Conservation (phyloP, 2,329 filamentous ascomycete species). For the Lachnellula hyalina region DNA sequence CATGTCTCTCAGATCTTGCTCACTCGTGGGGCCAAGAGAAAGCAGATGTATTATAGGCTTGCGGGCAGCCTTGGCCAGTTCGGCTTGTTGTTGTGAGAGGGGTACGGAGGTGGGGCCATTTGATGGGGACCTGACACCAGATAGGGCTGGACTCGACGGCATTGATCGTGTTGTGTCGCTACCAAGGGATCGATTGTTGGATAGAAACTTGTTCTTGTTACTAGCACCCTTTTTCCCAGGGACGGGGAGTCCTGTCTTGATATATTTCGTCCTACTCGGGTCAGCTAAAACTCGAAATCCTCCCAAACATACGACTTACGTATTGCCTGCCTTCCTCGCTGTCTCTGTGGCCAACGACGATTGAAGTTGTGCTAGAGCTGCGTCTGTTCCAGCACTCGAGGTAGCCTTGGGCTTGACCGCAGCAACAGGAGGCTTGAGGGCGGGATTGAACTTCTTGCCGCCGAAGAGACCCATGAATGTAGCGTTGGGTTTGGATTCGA, state of each 20-base stretch:
- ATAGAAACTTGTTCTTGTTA: conserved; percentile 25
- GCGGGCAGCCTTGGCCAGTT: conserved; percentile 49
- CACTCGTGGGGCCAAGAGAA: conserved; percentile 47
- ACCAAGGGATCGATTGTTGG: conserved; percentile 18
- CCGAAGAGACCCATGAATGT: not conserved
- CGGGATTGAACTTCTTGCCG: conserved; percentile 2
- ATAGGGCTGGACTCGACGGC: conserved; percentile 52
- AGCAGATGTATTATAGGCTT: conserved; percentile 55
- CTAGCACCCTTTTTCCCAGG: conserved; percentile 20
- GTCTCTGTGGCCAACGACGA: conserved; percentile 40
- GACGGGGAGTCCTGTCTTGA: conserved; percentile 30
- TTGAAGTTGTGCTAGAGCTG: conserved; percentile 47
- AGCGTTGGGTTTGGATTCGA: not conserved
- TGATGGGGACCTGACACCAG: conserved; percentile 49
- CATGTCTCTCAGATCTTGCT: conserved; percentile 48
- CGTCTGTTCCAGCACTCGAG: conserved; percentile 36
- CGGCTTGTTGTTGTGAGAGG: conserved; percentile 46
- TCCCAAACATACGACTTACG: conserved; percentile 33
- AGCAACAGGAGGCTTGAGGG: conserved; percentile 1
- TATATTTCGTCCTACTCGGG: conserved; percentile 35
- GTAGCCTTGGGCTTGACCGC: conserved; percentile 18
- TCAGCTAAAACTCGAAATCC: conserved; percentile 26
- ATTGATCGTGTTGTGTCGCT: conserved; percentile 33
- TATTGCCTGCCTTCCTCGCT: conserved; percentile 41
- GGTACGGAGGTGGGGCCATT: conserved; percentile 45